Conservation (phyloP, 2,329 filamentous ascomycete species). For the Aspergillus neotritici region DNA sequence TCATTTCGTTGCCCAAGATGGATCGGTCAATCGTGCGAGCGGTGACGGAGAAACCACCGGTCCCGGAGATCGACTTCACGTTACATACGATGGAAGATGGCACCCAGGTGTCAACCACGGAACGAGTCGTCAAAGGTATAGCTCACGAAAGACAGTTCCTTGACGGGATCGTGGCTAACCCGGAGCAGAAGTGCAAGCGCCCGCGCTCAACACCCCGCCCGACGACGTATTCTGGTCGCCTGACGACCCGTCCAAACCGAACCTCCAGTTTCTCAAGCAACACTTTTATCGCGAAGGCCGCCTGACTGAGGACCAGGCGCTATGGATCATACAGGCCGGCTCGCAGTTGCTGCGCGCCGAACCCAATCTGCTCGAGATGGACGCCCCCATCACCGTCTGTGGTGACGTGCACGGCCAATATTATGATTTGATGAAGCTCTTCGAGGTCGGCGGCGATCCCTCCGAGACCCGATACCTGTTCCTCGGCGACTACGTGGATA, state of each 20-base stretch:
- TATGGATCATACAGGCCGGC: conserved; percentile 88
- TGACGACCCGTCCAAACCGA: conserved; percentile 77
- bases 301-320: conserved; percentile 91
- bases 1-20: conserved; percentile 29
- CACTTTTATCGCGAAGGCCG: conserved; percentile 98
- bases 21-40: conserved; percentile 65
- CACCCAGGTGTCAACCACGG: conserved; percentile 86
- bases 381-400: conserved; percentile 96
- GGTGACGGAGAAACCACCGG: conserved; percentile 87
- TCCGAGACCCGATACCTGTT: conserved; percentile 96
- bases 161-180: no score
- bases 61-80: conserved; percentile 97
- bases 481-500: conserved; percentile 94
- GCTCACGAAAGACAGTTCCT: no score
- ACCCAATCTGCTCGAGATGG: conserved; percentile 97
- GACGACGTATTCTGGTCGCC: conserved; percentile 93
- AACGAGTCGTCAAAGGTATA: conserved; percentile 96
- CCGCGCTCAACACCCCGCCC: conserved; percentile 84
- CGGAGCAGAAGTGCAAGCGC: conserved; percentile 83
- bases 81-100: conserved; percentile 98
- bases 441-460: conserved; percentile 95
- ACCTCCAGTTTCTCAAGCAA: conserved; percentile 92
- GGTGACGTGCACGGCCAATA: conserved; percentile 98
- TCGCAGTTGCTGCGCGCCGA: conserved; percentile 82
- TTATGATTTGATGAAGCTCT: conserved; percentile 99